Evolutionary conservation across 257 asterid genomes (phyloP).

Genomic region (Cruciata laevipes): DNA sequence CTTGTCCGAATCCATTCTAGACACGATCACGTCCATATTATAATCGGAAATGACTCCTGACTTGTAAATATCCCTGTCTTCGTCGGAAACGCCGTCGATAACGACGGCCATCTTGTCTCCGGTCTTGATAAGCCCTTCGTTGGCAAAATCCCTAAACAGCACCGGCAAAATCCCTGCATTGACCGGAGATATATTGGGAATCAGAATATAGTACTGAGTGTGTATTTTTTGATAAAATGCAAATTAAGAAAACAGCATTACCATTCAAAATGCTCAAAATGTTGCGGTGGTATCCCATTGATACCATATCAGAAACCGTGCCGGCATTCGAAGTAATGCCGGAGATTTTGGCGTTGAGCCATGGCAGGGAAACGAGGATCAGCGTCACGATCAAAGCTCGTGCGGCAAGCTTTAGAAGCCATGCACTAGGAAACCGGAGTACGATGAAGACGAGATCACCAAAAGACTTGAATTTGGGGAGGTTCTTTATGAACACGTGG

Average conservation of each 20-base stretch:
- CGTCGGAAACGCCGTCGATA: constrained; percentile 2
- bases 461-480: constrained; percentile 4
- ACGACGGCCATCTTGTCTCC: constrained; percentile 24
- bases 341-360: constrained; percentile 6
- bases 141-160: constrained; percentile 33
- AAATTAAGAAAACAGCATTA: background rate
- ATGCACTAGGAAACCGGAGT: constrained; percentile 12
- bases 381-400: constrained; percentile 23
- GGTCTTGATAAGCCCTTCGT: constrained; percentile 35
- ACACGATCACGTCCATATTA: constrained; percentile 17
- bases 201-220: too few species aligned
- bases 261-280: background rate
- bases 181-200: background rate
- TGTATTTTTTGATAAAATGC: too few species aligned
- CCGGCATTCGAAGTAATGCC: background rate
- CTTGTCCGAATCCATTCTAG: constrained; percentile 5
- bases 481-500: constrained; percentile 8
- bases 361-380: constrained; percentile 27
- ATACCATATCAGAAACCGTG: background rate
- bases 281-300: background rate
- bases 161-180: constrained; percentile 9
- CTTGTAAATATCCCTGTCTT: background rate
- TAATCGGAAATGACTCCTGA: background rate
- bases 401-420: constrained; percentile 23
- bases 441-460: constrained; percentile 12